Evolutionary conservation across 345 rosid species (phyloP).

Genomic region (Aethionema arabicum): DNA sequence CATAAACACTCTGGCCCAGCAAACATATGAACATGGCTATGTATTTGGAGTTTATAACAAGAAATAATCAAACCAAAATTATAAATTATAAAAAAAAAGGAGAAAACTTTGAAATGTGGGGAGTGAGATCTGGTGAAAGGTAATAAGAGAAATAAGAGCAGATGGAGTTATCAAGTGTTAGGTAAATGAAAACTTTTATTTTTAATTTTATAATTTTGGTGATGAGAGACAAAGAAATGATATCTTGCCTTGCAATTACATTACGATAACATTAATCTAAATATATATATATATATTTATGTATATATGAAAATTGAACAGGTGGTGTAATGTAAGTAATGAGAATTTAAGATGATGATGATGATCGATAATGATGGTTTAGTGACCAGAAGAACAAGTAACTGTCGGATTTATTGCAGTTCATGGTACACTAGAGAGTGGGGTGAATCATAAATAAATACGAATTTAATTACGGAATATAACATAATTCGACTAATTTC

Average conservation of each 20-base stretch:
- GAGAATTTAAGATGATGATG: slow-evolving; percentile 15
- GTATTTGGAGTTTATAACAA: slow-evolving; percentile 1
- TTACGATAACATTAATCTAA: slow-evolving; percentile 13
- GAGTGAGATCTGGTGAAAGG: slow-evolving; percentile 35
- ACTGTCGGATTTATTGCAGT: slow-evolving; percentile 16
- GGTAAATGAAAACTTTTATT: slow-evolving; percentile 52
- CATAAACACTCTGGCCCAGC: slow-evolving; percentile 23
- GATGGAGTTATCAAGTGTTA: slow-evolving; percentile 69
- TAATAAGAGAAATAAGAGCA: slow-evolving; percentile 47
- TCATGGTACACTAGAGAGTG: slow-evolving; percentile 7
- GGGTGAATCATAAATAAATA: slow-evolving; percentile 4
- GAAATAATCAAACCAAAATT: background rate
- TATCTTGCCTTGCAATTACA: slow-evolving; percentile 27
- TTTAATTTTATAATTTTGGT: slow-evolving; percentile 8
- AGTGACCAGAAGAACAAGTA: slow-evolving; percentile 23
- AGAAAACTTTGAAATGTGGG: slow-evolving; percentile 23
- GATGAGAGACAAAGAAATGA: slow-evolving; percentile 18
- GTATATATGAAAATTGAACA: background rate
- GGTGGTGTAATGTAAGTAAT: slow-evolving; percentile 13
- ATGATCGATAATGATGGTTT: slow-evolving; percentile 25
- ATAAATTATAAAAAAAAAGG: slow-evolving; percentile 2
- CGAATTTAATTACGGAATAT: too few relatives aligned
- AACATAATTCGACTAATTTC: too few relatives aligned
- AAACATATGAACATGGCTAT: slow-evolving; percentile 6
- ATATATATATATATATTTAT: background rate